Conservation (phyloP, 768 basidiomycete genomes). For the Tephrocybe sp. region DNA sequence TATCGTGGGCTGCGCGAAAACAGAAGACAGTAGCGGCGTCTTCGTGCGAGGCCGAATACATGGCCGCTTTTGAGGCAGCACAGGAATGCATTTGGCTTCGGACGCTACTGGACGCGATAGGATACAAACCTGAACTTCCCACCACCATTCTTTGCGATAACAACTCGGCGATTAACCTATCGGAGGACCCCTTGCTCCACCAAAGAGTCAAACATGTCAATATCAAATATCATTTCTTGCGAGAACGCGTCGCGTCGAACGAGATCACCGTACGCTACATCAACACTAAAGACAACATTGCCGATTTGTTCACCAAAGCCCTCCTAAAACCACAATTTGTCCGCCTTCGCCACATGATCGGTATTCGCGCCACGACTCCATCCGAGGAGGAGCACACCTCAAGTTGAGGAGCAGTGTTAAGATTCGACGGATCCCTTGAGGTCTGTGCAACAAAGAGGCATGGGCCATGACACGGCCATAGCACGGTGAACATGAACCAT, state of each 20-base stretch:
- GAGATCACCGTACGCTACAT: slow-evolving; percentile 27
- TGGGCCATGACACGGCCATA: too few species aligned
- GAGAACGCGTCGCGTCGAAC: slow-evolving; percentile 25
- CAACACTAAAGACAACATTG: slow-evolving; percentile 28
- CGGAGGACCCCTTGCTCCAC: slow-evolving; percentile 31
- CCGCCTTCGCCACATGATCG: too few species aligned
- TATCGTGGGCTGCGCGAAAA: slow-evolving; percentile 14
- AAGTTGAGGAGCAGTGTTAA: too few species aligned
- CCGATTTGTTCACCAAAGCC: slow-evolving; percentile 40
- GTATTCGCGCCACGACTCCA: too few species aligned
- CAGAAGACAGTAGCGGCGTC: slow-evolving; percentile 17
- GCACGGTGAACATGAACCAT: too few species aligned
- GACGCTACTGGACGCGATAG: slow-evolving; percentile 15
- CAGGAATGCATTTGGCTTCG: slow-evolving; percentile 15
- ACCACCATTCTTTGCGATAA: slow-evolving; percentile 30
- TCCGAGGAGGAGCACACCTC: too few species aligned
- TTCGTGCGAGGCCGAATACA: slow-evolving; percentile 36
- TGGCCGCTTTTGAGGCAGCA: slow-evolving; percentile 27
- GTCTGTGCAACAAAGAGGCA: too few species aligned
- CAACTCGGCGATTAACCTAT: slow-evolving; percentile 28
- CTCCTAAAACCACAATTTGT: slow-evolving; percentile 22
- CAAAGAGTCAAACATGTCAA: slow-evolving; percentile 37
- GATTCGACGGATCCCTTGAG: too few species aligned
- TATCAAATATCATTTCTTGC: slow-evolving; percentile 33
- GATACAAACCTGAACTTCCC: slow-evolving; percentile 2